Evolutionary conservation across 805 yeast genomes (phyloP).

Genomic region (Myxozyma sirexii): DNA sequence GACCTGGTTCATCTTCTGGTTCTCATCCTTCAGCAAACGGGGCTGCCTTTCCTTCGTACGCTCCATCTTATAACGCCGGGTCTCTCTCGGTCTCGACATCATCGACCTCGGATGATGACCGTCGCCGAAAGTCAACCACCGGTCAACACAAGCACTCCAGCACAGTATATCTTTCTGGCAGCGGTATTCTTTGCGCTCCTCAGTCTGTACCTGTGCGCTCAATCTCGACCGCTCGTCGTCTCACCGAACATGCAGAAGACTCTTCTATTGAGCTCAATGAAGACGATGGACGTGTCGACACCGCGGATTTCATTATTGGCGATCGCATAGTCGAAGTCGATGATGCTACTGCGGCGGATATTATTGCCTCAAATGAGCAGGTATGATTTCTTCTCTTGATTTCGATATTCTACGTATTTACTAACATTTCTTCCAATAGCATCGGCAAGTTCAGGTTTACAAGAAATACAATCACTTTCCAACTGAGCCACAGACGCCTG

Average conservation of each 20-base stretch:
- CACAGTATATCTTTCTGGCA: background rate
- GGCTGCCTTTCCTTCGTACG: constrained; percentile 30
- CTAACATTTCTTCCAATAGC: constrained; percentile 18
- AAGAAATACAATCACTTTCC: constrained; percentile 35
- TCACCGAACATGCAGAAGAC: background rate
- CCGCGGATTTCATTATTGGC: constrained; percentile 13
- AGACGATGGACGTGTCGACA: constrained; percentile 12
- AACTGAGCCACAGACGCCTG: constrained; percentile 27
- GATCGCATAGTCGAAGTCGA: constrained; percentile 30
- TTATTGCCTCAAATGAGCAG: constrained; percentile 19
- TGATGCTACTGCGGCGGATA: constrained; percentile 28
- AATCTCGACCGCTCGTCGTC: constrained; percentile 1
- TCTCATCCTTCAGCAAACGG: constrained; percentile 30
- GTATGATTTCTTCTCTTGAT: constrained; percentile 18
- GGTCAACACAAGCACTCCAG: background rate
- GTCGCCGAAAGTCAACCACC: constrained; percentile 8
- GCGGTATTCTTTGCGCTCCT: background rate
- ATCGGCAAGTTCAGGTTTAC: constrained; percentile 19
- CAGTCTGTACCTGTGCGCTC: background rate
- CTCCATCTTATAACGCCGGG: constrained; percentile 16
- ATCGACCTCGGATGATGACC: constrained; percentile 31
- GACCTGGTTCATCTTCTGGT: constrained; percentile 17
- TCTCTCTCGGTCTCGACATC: constrained; percentile 23
- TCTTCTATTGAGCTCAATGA: background rate
- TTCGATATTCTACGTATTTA: constrained; percentile 14